A percentile compares a stretch with the other conserved stretches of the same genome.
phyloP scores from a whole-genome alignment of 257 asterid species.

The Cruciata laevipes region DNA sequence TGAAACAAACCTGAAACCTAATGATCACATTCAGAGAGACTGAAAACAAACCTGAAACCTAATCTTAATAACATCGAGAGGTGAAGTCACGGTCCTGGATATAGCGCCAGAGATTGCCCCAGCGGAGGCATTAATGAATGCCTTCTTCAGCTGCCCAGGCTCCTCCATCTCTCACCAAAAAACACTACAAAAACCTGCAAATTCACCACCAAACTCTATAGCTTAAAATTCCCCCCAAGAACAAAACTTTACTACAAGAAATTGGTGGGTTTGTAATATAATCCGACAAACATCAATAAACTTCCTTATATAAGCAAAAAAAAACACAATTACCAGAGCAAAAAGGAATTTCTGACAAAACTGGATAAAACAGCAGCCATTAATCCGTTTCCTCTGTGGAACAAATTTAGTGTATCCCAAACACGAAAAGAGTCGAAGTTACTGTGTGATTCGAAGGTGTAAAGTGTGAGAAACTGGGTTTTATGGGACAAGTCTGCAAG shows the following conservation, averaged over 20 bases:
- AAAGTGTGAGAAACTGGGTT: not conserved
- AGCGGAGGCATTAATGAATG: conserved; percentile 64
- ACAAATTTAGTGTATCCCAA: not conserved
- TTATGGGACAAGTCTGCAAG: not conserved
- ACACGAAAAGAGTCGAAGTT: not conserved
- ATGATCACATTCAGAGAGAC: conserved; percentile 17
- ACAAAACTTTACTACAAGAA: not conserved
- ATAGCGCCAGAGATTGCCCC: conserved; percentile 86
- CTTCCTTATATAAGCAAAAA: not conserved
- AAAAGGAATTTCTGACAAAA: conserved; percentile 9
- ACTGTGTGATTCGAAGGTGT: not conserved
- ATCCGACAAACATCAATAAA: not conserved
- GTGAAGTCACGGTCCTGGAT: conserved; percentile 83
- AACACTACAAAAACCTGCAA: conserved; percentile 30
- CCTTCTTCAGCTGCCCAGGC: conserved; percentile 66
- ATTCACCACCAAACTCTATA: conserved; percentile 7
- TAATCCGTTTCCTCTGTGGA: not conserved
- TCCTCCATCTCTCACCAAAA: conserved; percentile 64
- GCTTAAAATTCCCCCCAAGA: not conserved
- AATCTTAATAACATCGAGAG: conserved; percentile 91
- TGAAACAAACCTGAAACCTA: conserved; percentile 71
- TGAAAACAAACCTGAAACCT: conserved; percentile 70
- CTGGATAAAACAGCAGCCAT: conserved; percentile 21
- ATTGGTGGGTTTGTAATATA: not conserved
- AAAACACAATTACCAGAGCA: conserved; percentile 12